Evolutionary conservation across 148 eudicot species (phyloP).

Genomic region (Limonium bicolor): DNA sequence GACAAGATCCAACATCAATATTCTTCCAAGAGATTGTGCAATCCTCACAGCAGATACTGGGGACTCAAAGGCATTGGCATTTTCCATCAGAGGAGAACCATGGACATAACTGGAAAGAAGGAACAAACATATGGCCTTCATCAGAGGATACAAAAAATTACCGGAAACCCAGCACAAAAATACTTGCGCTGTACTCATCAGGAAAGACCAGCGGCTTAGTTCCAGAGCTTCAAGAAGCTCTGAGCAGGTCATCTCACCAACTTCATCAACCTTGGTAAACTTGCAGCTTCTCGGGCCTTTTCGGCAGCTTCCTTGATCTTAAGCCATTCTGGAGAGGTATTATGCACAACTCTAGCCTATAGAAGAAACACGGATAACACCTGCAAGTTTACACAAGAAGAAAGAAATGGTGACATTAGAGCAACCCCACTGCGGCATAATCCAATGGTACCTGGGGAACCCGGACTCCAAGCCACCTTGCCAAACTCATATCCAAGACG

Average conservation of each 20-base stretch:
- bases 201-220: conserved; percentile 74
- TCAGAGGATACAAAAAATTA: neutral
- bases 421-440: too few relatives aligned
- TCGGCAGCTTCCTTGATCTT: conserved; percentile 90
- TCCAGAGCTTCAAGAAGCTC: conserved; percentile 99
- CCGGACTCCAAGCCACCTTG: conserved; percentile 87
- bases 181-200: conserved; percentile 66
- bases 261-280: conserved; percentile 61
- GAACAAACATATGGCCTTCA: neutral
- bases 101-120: conserved; percentile 68
- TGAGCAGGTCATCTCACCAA: conserved; percentile 79
- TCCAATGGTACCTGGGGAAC: conserved; percentile 65
- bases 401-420: too few relatives aligned
- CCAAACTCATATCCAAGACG: conserved; percentile 97
- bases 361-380: neutral
- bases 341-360: conserved; percentile 92
- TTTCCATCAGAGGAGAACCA: conserved; percentile 86
- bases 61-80: conserved; percentile 55
- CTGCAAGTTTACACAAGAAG: too few relatives aligned
- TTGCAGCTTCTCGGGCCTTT: conserved; percentile 62
- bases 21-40: conserved; percentile 79
- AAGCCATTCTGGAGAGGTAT: conserved; percentile 70
- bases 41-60: conserved; percentile 61
- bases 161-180: neutral
- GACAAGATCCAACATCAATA: conserved; percentile 82